Evolutionary conservation across 2,329 filamentous ascomycete genomes (phyloP), one percentile per base, ranked within the genome.

Genomic region (Monosporascus sp.): DNA sequence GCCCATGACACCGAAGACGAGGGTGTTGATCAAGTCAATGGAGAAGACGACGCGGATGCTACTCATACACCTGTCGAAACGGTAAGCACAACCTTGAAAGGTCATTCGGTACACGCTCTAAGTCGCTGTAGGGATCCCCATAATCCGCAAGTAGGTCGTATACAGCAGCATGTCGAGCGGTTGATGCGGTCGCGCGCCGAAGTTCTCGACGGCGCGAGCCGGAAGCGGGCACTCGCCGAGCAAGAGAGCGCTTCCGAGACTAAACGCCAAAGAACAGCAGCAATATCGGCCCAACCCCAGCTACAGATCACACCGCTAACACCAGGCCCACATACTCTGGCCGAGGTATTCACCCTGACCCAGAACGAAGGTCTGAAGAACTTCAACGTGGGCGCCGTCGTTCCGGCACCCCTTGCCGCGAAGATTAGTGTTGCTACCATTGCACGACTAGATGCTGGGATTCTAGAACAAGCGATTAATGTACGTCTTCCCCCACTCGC

Each of bases 31-130:
- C 56, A 90, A 86, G 70, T 97, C 93, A 5, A 94, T 99, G 84
- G 93, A 97, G 70, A 90, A 96, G 67, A 99, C 94, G 24, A 89
- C 89, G 3, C 83, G 91, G 62, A 84, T 91, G 60, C 74, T 99
- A 47, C 78, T 97, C 39, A 81, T 92, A 50, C 92, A 97, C 70
- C 76, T 96, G 50, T 77, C 88, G 60, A 93, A 93, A 73, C 82
- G 84, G 86, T 89, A 77, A 60, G 76, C 57, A 38, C 11, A 14
- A 2, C 42, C 25, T 47, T 39, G 50, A 45, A 46, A 37, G 24
- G 52, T 17, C 6, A 47, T 47, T 41, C 24, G 24, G 18, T 52
- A 38, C 45, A 48, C 59, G 70, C 57, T 70, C 62, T 59, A 38
- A 58, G 47, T 48, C 39, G 1, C 22, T 14, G 37, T 54, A 91